A percentile compares a stretch with the other conserved stretches of the same genome.
These are phyloP conservation scores for Vigna mungo DNA, from an alignment of 306 rosid species.

Conservation along the genomic window DNA sequence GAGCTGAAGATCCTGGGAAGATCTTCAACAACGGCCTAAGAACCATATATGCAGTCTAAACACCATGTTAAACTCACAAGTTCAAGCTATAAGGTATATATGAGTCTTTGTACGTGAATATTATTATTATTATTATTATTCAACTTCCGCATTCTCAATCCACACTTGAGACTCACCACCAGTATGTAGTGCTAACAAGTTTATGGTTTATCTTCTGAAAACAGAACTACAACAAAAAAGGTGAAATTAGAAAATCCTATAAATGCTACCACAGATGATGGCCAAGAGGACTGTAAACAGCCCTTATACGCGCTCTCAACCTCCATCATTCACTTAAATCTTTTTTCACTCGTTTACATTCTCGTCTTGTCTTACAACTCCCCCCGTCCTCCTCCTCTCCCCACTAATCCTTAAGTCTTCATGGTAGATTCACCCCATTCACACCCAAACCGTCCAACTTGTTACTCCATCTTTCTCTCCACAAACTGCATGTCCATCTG, in stretches of 20 bases:
- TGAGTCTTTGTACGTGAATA: not conserved
- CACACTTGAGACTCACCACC: not conserved
- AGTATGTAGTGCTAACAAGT: not conserved
- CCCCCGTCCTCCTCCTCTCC: not conserved
- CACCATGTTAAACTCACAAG: not conserved
- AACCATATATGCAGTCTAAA: not conserved
- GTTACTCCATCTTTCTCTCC: not conserved
- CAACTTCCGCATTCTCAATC: not conserved
- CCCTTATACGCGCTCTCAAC: not conserved
- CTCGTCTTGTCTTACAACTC: not conserved
- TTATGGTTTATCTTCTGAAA: not conserved
- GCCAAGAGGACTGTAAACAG: slow-evolving; percentile 2
- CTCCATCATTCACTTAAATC: not conserved
- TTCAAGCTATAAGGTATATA: not conserved
- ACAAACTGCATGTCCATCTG: not conserved
- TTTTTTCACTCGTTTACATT: not conserved
- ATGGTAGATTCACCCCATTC: not conserved
- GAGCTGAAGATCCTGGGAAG: not conserved
- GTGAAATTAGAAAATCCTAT: not conserved
- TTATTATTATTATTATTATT: not conserved
- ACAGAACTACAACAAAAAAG: not conserved
- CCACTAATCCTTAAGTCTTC: not conserved
- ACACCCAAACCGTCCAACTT: not conserved
- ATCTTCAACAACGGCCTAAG: not conserved
- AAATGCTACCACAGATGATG: slow-evolving; percentile 13